Conservation (phyloP, 495 filamentous ascomycete species). For the Lichenothelia convexa region DNA sequence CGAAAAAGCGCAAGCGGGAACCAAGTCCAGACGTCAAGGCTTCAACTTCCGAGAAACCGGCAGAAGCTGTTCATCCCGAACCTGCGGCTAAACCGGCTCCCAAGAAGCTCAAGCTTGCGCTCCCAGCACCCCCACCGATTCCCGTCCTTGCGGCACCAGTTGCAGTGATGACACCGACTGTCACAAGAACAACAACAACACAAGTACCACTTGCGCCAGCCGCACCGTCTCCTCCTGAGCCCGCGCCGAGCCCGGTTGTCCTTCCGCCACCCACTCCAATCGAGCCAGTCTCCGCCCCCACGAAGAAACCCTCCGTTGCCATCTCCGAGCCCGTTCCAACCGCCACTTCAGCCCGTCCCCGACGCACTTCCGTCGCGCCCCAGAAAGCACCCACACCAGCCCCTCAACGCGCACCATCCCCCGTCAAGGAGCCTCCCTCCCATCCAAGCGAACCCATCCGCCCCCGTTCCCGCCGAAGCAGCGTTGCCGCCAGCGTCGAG, state of each 20-base stretch:
- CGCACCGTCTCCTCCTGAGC: background rate
- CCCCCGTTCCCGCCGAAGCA: too few species aligned
- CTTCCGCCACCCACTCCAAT: conserved; percentile 14
- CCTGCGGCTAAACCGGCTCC: background rate
- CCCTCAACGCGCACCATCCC: too few species aligned
- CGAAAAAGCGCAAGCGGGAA: conserved; percentile 21
- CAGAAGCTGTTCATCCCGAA: background rate
- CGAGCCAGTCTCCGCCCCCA: conserved; percentile 15
- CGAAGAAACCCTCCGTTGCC: conserved; percentile 6
- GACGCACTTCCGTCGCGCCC: background rate
- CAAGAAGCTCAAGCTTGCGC: conserved; percentile 6
- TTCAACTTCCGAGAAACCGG: background rate
- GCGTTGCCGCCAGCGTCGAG: conserved; percentile 21
- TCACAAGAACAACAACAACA: background rate
- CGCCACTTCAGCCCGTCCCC: conserved; percentile 1
- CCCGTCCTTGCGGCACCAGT: conserved; percentile 5
- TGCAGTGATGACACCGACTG: background rate
- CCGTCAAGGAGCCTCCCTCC: too few species aligned
- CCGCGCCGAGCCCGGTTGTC: conserved; percentile 3
- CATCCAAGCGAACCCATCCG: too few species aligned
- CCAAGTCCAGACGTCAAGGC: conserved; percentile 1
- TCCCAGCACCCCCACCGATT: background rate
- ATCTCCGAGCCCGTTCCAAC: conserved; percentile 7
- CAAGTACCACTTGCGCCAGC: background rate
- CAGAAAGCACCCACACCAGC: too few species aligned